These are phyloP conservation scores for Gillenia trifoliata DNA, from an alignment of 306 rosid species.

Conservation along the genomic window DNA sequence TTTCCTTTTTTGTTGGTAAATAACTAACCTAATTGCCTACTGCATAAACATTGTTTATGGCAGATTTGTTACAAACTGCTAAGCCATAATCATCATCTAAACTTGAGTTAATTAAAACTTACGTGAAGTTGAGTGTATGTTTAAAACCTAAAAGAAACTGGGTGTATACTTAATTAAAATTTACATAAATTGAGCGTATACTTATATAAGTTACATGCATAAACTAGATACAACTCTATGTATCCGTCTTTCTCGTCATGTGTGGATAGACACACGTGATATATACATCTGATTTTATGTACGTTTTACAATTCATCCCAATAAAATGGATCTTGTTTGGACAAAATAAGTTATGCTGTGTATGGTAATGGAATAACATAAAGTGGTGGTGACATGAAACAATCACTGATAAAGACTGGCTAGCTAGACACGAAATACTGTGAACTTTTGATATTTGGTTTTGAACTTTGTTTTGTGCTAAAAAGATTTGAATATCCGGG, in stretches of 20 bases:
- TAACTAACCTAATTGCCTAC: slow-evolving; percentile 1
- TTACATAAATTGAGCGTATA: no score
- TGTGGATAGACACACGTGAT: no score
- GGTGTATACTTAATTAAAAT: no score
- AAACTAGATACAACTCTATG: no score
- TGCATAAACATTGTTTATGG: not conserved
- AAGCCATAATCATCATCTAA: not conserved
- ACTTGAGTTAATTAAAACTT: not conserved
- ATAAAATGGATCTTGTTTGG: not conserved
- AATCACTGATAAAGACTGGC: slow-evolving; percentile 2
- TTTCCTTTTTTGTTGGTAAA: not conserved
- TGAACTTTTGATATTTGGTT: slow-evolving; percentile 41
- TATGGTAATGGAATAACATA: not conserved
- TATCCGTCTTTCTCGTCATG: no score
- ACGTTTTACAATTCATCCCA: not conserved
- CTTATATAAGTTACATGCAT: not conserved
- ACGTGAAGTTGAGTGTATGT: no score
- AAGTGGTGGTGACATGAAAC: not conserved
- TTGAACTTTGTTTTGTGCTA: slow-evolving; percentile 42
- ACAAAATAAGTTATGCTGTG: not conserved
- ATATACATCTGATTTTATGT: not conserved
- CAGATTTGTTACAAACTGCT: not conserved
- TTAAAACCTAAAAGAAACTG: no score
- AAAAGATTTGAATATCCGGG: slow-evolving; percentile 54
- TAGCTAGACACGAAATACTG: slow-evolving; percentile 27